phyloP scores from a whole-genome alignment of 345 rosid species.

The Melaleuca quinquenervia region DNA sequence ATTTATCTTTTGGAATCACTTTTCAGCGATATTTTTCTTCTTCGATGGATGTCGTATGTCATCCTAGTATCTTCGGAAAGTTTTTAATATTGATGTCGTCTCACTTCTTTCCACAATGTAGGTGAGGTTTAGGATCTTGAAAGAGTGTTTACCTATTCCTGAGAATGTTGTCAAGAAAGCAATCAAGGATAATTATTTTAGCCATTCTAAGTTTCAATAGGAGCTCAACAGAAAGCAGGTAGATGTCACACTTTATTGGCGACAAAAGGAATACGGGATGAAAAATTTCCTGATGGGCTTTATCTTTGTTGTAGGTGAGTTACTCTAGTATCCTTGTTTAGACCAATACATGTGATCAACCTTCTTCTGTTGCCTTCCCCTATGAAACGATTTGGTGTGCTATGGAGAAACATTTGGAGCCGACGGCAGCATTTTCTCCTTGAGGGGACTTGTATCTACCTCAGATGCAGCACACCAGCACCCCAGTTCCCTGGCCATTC shows the following conservation, averaged over 20 bases:
- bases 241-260: neutral
- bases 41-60: neutral
- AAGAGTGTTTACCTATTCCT: constrained; percentile 21
- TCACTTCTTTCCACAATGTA: neutral
- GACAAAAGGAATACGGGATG: neutral
- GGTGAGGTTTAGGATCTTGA: constrained; percentile 20
- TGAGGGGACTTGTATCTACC: neutral
- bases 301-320: constrained; percentile 9
- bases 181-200: constrained; percentile 14
- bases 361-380: neutral
- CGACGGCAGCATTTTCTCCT: neutral
- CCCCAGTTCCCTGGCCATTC: neutral
- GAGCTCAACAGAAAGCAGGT: constrained; percentile 17
- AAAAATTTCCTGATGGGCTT: neutral
- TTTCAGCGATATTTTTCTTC: neutral
- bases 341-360: neutral
- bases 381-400: neutral
- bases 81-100: neutral
- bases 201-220: constrained; percentile 16
- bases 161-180: constrained; percentile 17
- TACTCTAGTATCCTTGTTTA: constrained; percentile 12
- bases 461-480: neutral
- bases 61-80: neutral
- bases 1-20: neutral
- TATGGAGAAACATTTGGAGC: neutral